phyloP scores from a whole-genome alignment of 805 yeast species.

The Saturnispora halmiae region DNA sequence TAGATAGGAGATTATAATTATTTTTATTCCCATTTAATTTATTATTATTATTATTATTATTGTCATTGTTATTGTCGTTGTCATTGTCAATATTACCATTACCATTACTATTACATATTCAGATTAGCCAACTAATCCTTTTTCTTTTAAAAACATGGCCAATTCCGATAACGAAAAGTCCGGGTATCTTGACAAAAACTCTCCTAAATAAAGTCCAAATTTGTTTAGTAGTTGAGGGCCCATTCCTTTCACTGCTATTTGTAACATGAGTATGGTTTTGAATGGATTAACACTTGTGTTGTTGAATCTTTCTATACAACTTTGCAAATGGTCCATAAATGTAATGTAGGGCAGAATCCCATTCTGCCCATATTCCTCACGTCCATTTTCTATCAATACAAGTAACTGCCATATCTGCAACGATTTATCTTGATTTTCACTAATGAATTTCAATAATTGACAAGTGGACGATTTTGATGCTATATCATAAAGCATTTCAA shows the following conservation, averaged over 20 bases:
- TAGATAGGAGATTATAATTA: too few species aligned
- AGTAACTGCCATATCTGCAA: conserved; percentile 8
- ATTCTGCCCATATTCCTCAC: conserved; percentile 1
- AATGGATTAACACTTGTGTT: conserved; percentile 11
- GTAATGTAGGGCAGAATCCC: conserved; percentile 13
- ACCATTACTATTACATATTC: not conserved
- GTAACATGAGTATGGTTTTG: conserved; percentile 7
- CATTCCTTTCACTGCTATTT: conserved; percentile 10
- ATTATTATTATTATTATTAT: too few species aligned
- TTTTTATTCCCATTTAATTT: too few species aligned
- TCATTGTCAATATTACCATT: not conserved
- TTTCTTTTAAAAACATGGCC: conserved; percentile 6
- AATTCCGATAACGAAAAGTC: conserved; percentile 12
- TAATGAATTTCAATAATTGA: conserved; percentile 3
- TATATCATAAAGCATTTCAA: too few species aligned
- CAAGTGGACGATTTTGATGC: conserved; percentile 2
- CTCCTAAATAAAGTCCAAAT: conserved; percentile 5
- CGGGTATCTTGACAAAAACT: conserved; percentile 10
- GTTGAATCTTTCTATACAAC: conserved; percentile 5
- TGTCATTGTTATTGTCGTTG: too few species aligned
- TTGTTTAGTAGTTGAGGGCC: conserved; percentile 1
- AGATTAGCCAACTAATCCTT: not conserved
- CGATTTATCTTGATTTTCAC: conserved; percentile 8
- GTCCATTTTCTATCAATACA: conserved; percentile 4
- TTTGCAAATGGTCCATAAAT: conserved; percentile 11